These are phyloP conservation scores for Pyricularia grisea DNA, from an alignment of 2,329 filamentous ascomycete species.

Conservation along the genomic window DNA sequence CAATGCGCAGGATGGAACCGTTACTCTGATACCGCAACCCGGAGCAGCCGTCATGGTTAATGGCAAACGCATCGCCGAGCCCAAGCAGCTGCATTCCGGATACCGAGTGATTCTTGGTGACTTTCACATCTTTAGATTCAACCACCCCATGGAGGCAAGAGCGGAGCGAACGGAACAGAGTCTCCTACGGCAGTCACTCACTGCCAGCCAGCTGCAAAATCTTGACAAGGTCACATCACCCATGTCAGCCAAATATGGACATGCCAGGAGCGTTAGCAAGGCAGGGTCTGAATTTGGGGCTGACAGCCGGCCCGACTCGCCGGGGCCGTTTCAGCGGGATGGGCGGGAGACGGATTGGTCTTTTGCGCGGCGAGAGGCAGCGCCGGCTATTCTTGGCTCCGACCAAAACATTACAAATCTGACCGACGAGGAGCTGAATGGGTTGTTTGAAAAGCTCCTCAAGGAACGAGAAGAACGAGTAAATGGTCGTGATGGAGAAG, in stretches of 20 bases:
- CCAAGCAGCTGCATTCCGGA: constrained; percentile 79
- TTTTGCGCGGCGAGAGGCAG: constrained; percentile 86
- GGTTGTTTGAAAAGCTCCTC: constrained; percentile 89
- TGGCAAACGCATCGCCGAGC: constrained; percentile 77
- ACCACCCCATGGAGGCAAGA: constrained; percentile 90
- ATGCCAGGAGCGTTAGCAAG: constrained; percentile 75
- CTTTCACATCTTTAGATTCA: constrained; percentile 98
- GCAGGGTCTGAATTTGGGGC: constrained; percentile 70
- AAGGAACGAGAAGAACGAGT: constrained; percentile 71
- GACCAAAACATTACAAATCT: constrained; percentile 87
- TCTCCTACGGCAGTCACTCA: constrained; percentile 73
- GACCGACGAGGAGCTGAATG: constrained; percentile 89
- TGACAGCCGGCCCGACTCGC: constrained; percentile 71
- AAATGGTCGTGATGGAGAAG: constrained; percentile 65
- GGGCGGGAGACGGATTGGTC: constrained; percentile 90
- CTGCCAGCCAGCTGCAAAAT: constrained; percentile 48
- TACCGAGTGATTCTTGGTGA: constrained; percentile 94
- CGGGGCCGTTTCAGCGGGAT: constrained; percentile 53
- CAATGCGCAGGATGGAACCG: constrained; percentile 74
- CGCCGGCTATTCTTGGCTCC: constrained; percentile 76
- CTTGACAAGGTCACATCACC: constrained; percentile 44
- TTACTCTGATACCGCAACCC: constrained; percentile 82
- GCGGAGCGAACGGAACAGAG: constrained; percentile 87
- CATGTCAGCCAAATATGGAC: constrained; percentile 51
- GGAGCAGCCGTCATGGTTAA: constrained; percentile 99